Evolutionary conservation across 208 protist genomes (phyloP), one percentile per base, ranked within the genome.

Genomic region (Leishmania aethiopica): DNA sequence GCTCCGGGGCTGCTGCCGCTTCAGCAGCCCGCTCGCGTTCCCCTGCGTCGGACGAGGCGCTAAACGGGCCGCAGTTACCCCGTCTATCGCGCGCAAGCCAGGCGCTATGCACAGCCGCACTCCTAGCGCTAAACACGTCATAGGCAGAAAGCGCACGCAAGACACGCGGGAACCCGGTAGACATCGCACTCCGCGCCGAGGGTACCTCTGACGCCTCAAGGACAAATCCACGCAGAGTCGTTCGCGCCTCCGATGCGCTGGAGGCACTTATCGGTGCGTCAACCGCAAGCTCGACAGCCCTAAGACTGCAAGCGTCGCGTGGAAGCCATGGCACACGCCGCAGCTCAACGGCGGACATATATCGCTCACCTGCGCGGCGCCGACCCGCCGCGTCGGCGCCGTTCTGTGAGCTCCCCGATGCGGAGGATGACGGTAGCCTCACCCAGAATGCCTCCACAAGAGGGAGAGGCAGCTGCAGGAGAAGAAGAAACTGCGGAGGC

Each of bases 401-500:
- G 22, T 53, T 3, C 25, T 11, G 35, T 37, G 35, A 15, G 53
- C 74, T 25, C 53, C 35, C 13, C 74, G 17, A n/a, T 45, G 55
- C 57, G 28, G n/a, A 76, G 47, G 77, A 25, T 59, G 82, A 76
- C 6, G 82, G 77, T 22, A 82, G 82, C 22, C n/a, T 32, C 10
- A 86, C 32, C 82, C 82, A 86, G 10, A 86, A 80, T 2, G 82
- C 82, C 28, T 86, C 77, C n/a, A 86, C 78, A 55, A 86, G 15
- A 37, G 82, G 78, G 42, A 71, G n/a, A 37, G 73, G 78, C 60
- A 86, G 49, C 51, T 82, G 77, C 10, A 86, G 64, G 28, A 86
- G 59, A 8, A 78, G 74, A 15, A 78, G 57, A 60, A 62, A 76
- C 35, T 17, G 74, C 40, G 57, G 55, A 32, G 74, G 19, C 17